A percentile compares a stretch with the other conserved stretches of the same genome.
These are phyloP conservation scores for Rosa multiflora DNA, from an alignment of 306 rosid species.

Conservation along the genomic window DNA sequence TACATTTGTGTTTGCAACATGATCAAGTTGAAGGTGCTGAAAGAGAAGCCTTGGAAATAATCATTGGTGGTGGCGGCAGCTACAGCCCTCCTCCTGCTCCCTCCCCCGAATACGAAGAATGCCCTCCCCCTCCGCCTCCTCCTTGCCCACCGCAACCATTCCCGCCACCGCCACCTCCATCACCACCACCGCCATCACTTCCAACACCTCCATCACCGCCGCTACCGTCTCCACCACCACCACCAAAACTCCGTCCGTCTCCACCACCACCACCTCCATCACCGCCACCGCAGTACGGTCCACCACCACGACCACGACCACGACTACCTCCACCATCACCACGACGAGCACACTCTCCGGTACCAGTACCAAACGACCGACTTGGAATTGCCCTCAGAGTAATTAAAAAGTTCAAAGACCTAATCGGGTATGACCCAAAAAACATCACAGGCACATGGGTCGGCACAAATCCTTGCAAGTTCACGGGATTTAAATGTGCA, in stretches of 20 bases:
- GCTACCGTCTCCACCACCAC: too few species aligned
- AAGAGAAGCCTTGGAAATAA: not conserved
- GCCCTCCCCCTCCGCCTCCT: not conserved
- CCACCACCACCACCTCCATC: not conserved
- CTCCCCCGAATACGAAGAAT: not conserved
- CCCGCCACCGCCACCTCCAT: not conserved
- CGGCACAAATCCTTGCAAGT: not conserved
- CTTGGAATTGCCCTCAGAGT: not conserved
- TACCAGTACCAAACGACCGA: not conserved
- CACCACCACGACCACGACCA: not conserved
- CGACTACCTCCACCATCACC: not conserved
- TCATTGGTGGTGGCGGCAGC: not conserved
- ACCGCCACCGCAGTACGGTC: not conserved
- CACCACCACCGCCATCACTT: not conserved
- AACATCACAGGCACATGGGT: constrained; percentile 29
- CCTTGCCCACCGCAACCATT: not conserved
- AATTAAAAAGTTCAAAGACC: not conserved
- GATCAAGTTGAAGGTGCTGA: not conserved
- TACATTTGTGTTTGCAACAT: constrained; percentile 1
- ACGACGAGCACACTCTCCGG: too few species aligned
- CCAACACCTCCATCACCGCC: too few species aligned
- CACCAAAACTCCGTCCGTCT: not conserved
- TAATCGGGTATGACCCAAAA: constrained; percentile 19
- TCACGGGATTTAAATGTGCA: constrained; percentile 39
- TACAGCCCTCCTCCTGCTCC: not conserved